These are phyloP conservation scores for Sinapis alba DNA, from an alignment of 441 rosid species.

Conservation along the genomic window DNA sequence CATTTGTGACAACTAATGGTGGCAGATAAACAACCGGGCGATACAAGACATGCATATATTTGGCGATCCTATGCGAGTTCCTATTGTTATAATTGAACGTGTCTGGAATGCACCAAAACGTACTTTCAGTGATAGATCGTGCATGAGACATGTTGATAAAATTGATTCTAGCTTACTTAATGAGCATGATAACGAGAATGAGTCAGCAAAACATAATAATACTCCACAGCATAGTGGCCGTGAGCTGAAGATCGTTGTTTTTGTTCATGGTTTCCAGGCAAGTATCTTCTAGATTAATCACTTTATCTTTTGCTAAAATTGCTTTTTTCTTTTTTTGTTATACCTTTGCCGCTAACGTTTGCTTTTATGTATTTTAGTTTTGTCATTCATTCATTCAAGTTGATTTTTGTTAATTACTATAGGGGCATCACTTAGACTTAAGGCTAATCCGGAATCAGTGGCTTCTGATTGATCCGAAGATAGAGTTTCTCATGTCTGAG, in stretches of 20 bases:
- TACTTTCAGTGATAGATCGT: constrained; percentile 73
- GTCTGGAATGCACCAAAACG: constrained; percentile 77
- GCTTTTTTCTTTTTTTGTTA: not conserved
- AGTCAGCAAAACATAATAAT: constrained; percentile 33
- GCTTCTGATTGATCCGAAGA: constrained; percentile 92
- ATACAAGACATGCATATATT: constrained; percentile 92
- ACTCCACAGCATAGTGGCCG: constrained; percentile 44
- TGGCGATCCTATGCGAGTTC: constrained; percentile 79
- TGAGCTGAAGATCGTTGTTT: constrained; percentile 74
- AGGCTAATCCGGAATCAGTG: constrained; percentile 93
- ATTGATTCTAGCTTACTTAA: constrained; percentile 43
- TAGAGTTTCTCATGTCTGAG: constrained; percentile 92
- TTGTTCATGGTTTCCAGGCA: constrained; percentile 99
- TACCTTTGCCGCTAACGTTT: not conserved
- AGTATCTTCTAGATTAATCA: constrained; percentile 13
- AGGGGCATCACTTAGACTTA: constrained; percentile 97
- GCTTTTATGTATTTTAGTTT: not conserved
- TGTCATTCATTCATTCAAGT: not conserved
- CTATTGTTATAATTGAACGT: constrained; percentile 80
- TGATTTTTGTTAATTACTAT: not conserved
- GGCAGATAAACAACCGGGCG: constrained; percentile 82
- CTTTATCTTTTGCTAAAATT: not conserved
- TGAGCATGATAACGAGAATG: constrained; percentile 39
- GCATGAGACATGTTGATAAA: constrained; percentile 61
- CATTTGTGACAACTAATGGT: not conserved